A percentile compares a stretch with the other conserved stretches of the same genome.
Conservation (phyloP, 768 basidiomycete species). For the Daedaleopsis sinensis region DNA sequence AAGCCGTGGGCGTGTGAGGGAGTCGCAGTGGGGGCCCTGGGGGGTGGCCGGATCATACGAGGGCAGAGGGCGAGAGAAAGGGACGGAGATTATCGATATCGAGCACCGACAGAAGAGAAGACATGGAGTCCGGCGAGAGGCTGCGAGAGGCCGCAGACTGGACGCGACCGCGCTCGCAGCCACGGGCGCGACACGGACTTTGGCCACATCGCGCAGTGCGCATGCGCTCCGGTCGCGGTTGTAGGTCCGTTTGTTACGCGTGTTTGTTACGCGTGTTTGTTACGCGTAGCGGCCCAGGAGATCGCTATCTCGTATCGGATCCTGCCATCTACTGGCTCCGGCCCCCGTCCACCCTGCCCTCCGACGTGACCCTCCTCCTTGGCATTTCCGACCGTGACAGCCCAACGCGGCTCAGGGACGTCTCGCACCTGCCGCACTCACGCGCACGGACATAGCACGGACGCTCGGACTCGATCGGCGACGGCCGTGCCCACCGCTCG, state of each 20-base stretch:
- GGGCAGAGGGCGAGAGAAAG: slow-evolving; percentile 3
- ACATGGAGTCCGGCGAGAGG: no score
- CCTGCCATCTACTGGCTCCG: neutral
- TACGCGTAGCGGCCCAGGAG: neutral
- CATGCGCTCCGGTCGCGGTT: neutral
- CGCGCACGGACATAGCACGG: slow-evolving; percentile 14
- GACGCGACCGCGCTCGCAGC: no score
- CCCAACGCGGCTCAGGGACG: neutral
- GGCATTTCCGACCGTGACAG: neutral
- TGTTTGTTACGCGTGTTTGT: neutral
- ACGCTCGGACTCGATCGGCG: slow-evolving; percentile 13
- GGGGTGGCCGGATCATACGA: neutral
- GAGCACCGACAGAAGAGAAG: neutral
- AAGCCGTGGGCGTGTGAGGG: neutral
- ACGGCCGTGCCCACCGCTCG: slow-evolving; percentile 7
- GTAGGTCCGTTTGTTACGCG: neutral
- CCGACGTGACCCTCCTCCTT: neutral
- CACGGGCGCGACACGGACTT: no score
- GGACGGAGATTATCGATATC: slow-evolving; percentile 17
- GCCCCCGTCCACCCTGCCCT: neutral
- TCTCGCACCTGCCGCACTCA: no score
- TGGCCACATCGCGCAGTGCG: neutral
- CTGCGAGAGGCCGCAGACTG: no score
- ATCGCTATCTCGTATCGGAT: neutral
- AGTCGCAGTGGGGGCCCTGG: neutral